Percentiles rank a stretch among this genome's conserved stretches.
These are phyloP conservation scores for Ophiostoma triangulosporum DNA, from an alignment of 2,329 filamentous ascomycete genomes.

Conservation along the genomic window DNA sequence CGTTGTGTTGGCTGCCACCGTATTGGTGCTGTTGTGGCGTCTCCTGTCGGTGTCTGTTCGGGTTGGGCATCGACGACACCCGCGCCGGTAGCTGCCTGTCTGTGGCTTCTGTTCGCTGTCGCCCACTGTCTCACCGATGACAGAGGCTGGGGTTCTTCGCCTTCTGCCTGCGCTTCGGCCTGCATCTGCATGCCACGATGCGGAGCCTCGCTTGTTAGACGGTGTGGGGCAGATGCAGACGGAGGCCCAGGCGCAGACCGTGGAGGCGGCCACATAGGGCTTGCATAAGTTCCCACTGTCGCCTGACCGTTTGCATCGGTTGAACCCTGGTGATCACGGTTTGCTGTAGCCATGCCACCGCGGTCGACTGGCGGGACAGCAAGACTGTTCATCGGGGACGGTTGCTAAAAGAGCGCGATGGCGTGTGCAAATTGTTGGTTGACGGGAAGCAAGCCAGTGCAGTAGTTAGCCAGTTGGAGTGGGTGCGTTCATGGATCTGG, in stretches of 20 bases:
- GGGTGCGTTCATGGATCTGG: too few relatives aligned
- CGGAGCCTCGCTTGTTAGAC: background rate
- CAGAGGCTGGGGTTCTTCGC: background rate
- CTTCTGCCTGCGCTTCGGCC: background rate
- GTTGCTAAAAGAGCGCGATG: too few relatives aligned
- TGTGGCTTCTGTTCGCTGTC: background rate
- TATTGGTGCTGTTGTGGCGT: background rate
- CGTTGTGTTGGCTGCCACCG: background rate
- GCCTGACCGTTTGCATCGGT: background rate
- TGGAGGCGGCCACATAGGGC: background rate
- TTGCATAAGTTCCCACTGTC: background rate
- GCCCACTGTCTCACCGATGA: background rate
- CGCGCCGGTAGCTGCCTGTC: background rate
- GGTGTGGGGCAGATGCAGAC: background rate
- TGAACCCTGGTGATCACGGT: background rate
- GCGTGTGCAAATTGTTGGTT: too few relatives aligned
- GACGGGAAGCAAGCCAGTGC: too few relatives aligned
- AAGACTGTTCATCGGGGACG: background rate
- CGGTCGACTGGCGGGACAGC: background rate
- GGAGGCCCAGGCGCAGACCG: background rate
- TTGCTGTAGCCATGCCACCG: background rate
- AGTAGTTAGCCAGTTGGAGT: too few relatives aligned
- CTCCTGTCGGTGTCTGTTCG: background rate
- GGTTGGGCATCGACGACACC: background rate
- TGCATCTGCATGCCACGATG: background rate